Evolutionary conservation across 108 stramenopile genomes (phyloP).

Genomic region (Nitzschia sp.): DNA sequence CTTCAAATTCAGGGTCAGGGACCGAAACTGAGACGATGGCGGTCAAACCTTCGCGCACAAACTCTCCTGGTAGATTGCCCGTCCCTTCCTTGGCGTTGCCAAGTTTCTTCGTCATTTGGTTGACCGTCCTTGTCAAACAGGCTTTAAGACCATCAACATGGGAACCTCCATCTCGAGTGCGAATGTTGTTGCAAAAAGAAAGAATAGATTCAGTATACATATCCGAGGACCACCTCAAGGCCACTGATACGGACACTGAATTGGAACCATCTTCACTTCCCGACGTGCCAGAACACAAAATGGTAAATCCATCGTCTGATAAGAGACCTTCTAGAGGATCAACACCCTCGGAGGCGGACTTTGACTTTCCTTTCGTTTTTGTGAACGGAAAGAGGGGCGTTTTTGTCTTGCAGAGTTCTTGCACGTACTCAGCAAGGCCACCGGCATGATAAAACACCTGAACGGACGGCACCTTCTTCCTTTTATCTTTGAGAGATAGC

Average conservation of each 20-base stretch:
- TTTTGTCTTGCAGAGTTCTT: slow-evolving; percentile 82
- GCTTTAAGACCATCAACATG: slow-evolving; percentile 94
- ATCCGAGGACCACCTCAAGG: slow-evolving; percentile 88
- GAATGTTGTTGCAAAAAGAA: slow-evolving; percentile 93
- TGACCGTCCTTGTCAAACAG: slow-evolving; percentile 84
- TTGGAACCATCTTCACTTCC: slow-evolving; percentile 35
- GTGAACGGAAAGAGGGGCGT: slow-evolving; percentile 59
- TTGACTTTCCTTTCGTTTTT: slow-evolving; percentile 19
- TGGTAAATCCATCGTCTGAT: slow-evolving; percentile 45
- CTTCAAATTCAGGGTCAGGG: slow-evolving; percentile 96
- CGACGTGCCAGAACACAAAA: slow-evolving; percentile 38
- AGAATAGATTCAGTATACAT: slow-evolving; percentile 89
- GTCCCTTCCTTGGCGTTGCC: slow-evolving; percentile 81
- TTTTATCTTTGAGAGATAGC: slow-evolving; percentile 77
- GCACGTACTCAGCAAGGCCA: slow-evolving; percentile 85
- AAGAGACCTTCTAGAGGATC: slow-evolving; percentile 43
- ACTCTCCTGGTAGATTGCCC: slow-evolving; percentile 87
- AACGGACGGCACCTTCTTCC: slow-evolving; percentile 44
- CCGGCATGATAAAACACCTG: slow-evolving; percentile 88
- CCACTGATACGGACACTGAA: slow-evolving; percentile 78
- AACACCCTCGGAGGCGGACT: not conserved
- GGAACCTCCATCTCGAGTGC: slow-evolving; percentile 93
- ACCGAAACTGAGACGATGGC: slow-evolving; percentile 89
- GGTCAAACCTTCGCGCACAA: slow-evolving; percentile 91
- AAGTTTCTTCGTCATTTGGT: slow-evolving; percentile 69